A percentile compares a stretch with the other conserved stretches of the same genome.
Conservation (phyloP, 192 early-diverging fungal genomes). For the Thamnidium elegans region DNA sequence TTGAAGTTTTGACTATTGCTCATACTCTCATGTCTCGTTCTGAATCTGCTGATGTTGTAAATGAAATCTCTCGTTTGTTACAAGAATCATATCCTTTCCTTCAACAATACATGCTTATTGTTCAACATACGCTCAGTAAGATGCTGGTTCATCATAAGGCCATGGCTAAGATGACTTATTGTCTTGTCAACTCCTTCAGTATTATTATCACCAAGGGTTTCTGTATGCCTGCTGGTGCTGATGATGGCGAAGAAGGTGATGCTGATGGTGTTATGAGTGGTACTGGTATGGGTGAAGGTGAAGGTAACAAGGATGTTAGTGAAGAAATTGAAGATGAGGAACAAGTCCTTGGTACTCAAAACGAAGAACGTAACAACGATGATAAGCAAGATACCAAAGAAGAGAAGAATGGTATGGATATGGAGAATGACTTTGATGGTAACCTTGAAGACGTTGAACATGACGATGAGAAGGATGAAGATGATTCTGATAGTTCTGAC, state of each 20-base stretch:
- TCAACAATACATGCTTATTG: conserved; percentile 61
- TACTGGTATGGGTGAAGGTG: conserved; percentile 92
- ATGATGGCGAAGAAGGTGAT: conserved; percentile 62
- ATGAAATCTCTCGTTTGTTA: conserved; percentile 34
- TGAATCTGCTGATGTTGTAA: conserved; percentile 16
- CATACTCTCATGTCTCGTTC: conserved; percentile 31
- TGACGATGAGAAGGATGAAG: conserved; percentile 58
- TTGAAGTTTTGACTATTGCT: conserved; percentile 29
- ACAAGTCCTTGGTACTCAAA: conserved; percentile 87
- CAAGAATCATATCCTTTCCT: conserved; percentile 55
- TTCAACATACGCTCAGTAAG: conserved; percentile 54
- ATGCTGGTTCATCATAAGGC: conserved; percentile 65
- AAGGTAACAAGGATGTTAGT: conserved; percentile 92
- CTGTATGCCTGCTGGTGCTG: conserved; percentile 72
- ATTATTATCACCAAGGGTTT: conserved; percentile 81
- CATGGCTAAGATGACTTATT: conserved; percentile 67
- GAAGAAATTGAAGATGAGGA: conserved; percentile 97
- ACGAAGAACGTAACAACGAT: conserved; percentile 53
- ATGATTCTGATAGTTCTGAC: conserved; percentile 69
- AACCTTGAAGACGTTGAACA: conserved; percentile 80
- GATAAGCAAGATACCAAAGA: conserved; percentile 70
- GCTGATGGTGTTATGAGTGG: conserved; percentile 55
- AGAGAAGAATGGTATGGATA: conserved; percentile 86
- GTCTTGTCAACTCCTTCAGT: conserved; percentile 68
- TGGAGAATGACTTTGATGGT: conserved; percentile 96